Evolutionary conservation across 1,284 basidiomycete species (phyloP), one percentile per base, ranked within the genome.

Genomic region (Clitocybe nebularis): DNA sequence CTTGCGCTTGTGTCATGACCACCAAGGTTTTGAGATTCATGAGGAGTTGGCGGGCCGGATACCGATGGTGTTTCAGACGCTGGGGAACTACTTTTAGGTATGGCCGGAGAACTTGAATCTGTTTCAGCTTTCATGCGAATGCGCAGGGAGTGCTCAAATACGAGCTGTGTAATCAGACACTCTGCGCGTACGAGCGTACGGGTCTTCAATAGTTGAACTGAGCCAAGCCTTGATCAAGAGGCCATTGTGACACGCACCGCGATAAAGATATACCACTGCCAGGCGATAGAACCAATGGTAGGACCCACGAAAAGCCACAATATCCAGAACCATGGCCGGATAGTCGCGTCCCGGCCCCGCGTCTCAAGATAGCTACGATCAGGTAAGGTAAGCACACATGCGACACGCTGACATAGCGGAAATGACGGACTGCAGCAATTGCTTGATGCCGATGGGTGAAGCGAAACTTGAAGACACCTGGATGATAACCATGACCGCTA

Each of bases 101-200:
- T 74, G 55, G 37, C 54, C 52, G 17, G 56, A 46, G 63, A 68
- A 40, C 45, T 21, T n/a, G 48, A 16, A 53, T 45, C 44, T 10
- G 62, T 59, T 50, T 77, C 73, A 2, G 76, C 71, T 51, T 79
- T 79, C 62, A 86, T 71, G 13, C 84, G 72, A 29, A 87, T 77
- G 26, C 83, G 73, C 3, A 87, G 66, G 1, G 82, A 68, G 51
- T 87, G 84, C 45, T 85, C 80, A 54, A 87, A 85, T 4, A 88
- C 62, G 3, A 87, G 69, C 50, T 86, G 76, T 0, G 83, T 85
- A 39, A 88, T 64, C 39, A 89, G 72, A 2, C 72, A 72, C 57
- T 88, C 81, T 5, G 63, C 56, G 32, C 75, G 73, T 10, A 81
- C 75, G 5, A 79, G 60, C 7, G 66, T 64, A n/a, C 68, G 60